Evolutionary conservation across 805 yeast species (phyloP).

Genomic region (Saccharomycopsis javanensis): DNA sequence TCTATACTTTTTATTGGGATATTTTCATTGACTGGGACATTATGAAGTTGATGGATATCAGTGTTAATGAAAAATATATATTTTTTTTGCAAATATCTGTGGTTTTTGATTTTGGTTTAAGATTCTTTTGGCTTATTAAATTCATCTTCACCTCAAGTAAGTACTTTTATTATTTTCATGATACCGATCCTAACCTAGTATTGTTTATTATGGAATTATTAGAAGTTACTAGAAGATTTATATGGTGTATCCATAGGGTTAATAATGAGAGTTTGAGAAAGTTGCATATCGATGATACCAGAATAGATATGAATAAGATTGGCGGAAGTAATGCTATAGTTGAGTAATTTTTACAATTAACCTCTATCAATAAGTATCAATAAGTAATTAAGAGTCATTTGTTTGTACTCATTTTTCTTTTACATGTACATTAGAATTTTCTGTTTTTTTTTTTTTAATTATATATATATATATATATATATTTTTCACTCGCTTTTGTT

Average conservation of each 20-base stretch:
- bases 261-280: slow-evolving; percentile 9
- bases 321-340: background rate
- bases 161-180: slow-evolving; percentile 20
- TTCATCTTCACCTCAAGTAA: slow-evolving; percentile 27
- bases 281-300: background rate
- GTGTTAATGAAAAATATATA: slow-evolving; percentile 1
- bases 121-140: slow-evolving; percentile 72
- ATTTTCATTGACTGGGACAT: slow-evolving; percentile 79
- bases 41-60: background rate
- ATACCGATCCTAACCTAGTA: slow-evolving; percentile 42
- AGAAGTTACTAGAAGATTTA: slow-evolving; percentile 75
- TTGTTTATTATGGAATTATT: slow-evolving; percentile 57
- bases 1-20: slow-evolving; percentile 86
- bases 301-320: background rate
- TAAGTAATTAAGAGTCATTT: background rate
- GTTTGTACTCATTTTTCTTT: background rate
- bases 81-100: slow-evolving; percentile 48
- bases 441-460: background rate
- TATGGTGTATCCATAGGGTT: slow-evolving; percentile 44
- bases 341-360: background rate
- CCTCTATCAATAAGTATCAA: background rate
- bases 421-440: background rate
- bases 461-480: background rate
- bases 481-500: background rate
- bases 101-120: slow-evolving; percentile 47